Evolutionary conservation across 2,329 filamentous ascomycete genomes (phyloP), one percentile per base, ranked within the genome.

Genomic region (Daldinia sp.): DNA sequence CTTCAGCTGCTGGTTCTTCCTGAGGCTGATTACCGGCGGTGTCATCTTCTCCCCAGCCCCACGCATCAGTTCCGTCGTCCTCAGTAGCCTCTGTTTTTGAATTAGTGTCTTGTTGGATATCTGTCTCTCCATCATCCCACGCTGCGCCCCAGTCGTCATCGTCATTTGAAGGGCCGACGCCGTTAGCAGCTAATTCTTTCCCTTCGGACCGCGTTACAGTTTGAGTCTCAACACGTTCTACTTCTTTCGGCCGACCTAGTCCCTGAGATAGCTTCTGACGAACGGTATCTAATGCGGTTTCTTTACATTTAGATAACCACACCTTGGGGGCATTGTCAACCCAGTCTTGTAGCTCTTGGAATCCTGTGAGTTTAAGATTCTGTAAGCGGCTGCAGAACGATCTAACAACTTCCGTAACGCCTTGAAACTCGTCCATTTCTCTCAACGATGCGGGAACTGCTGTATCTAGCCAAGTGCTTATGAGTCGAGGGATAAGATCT

Each of bases 181-280:
- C 85, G 23, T 85, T 87, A 1, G 87, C 85, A 33, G 86, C 81
- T 41, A 94, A 83, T 67, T 91, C 85, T 62, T 88, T 88, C 59
- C 92, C 91, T 71, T 91, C 89, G 0, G 84, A 83, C 55, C 87
- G 85, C 1, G 90, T 90, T 0, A 98, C 85, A 77, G 91, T 89
- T 75, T 96, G 91, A 55, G 90, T 97, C 79, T 98, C 95, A 0
- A 97, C 85, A 74, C 92, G 89, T 78, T 98, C 94, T 0, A 97
- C 94, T 51, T 87, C 84, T 72, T 88, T 91, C 13, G 90, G 86
- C 28, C 84, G 80, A 7, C 90, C 90, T 42, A 95, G 86, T 7
- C 91, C 92, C 58, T 83, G 82, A 3, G 89, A 85, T 2, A 98
- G 85, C 51, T 91, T 87, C 20, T 81, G 86, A 26, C 96, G 89